phyloP scores from a whole-genome alignment of 208 protist species.

The Trypanosoma avium region DNA sequence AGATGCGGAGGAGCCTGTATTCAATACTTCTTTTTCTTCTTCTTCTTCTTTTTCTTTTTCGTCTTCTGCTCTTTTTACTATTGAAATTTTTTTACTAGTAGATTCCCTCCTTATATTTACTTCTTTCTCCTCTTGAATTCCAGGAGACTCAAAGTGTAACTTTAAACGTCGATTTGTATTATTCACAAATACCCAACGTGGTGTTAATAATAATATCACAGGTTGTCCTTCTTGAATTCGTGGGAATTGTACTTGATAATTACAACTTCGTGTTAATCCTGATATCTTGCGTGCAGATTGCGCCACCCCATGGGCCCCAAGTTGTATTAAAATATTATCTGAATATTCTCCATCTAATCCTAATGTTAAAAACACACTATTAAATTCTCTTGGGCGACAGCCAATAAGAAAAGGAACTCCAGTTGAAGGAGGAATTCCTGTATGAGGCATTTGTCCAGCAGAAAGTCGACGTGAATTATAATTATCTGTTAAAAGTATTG shows the following conservation, averaged over 20 bases:
- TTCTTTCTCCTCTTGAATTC: conserved; percentile 11
- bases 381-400: conserved; percentile 51
- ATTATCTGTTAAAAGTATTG: conserved; percentile 62
- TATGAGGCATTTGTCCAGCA: conserved; percentile 54
- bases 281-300: conserved; percentile 36
- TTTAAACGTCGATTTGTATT: conserved; percentile 59
- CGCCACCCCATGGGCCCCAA: conserved; percentile 66
- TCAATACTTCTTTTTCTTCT: not conserved
- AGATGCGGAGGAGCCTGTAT: conserved; percentile 23
- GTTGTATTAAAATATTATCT: conserved; percentile 43
- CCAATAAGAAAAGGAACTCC: conserved; percentile 75
- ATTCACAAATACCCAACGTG: conserved; percentile 81
- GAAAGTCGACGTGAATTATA: conserved; percentile 43
- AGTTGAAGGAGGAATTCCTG: conserved; percentile 74
- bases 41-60: conserved; percentile 7
- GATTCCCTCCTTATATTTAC: not conserved
- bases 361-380: conserved; percentile 51
- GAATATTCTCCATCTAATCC: conserved; percentile 78
- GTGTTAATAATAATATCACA: conserved; percentile 63
- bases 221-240: conserved; percentile 64
- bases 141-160: conserved; percentile 55
- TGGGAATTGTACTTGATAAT: conserved; percentile 75
- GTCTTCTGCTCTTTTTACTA: not conserved
- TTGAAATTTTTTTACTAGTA: not conserved
- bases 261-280: conserved; percentile 69